phyloP scores from a whole-genome alignment of 2,329 filamentous ascomycete genomes.

The Penicillium palitans region DNA sequence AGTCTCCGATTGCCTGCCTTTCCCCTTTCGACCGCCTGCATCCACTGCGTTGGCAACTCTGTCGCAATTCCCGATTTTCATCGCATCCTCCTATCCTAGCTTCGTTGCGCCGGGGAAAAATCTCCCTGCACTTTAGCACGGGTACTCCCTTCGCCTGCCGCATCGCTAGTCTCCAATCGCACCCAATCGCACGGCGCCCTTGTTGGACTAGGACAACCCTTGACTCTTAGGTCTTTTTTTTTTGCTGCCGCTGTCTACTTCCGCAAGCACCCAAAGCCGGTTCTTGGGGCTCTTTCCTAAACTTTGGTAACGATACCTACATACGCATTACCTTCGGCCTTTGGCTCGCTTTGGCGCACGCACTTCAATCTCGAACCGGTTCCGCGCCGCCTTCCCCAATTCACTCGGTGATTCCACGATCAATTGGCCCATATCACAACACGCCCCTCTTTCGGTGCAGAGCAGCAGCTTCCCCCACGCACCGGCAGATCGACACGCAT shows the following conservation, averaged over 20 bases:
- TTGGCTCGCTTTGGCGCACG: slow-evolving; percentile 27
- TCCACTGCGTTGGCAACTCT: slow-evolving; percentile 37
- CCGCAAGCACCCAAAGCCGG: slow-evolving; percentile 19
- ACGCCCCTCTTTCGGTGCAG: slow-evolving; percentile 28
- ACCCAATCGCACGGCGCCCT: slow-evolving; percentile 19
- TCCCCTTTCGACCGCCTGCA: slow-evolving; percentile 41
- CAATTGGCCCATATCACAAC: slow-evolving; percentile 35
- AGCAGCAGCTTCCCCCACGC: slow-evolving; percentile 38
- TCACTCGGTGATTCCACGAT: slow-evolving; percentile 22
- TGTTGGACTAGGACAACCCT: slow-evolving; percentile 14
- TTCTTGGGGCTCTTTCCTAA: slow-evolving; percentile 26
- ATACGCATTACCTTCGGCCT: slow-evolving; percentile 29
- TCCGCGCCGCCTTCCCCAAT: slow-evolving; percentile 17
- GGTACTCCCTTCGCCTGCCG: slow-evolving; percentile 28
- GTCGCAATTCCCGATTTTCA: slow-evolving; percentile 33
- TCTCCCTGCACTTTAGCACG: slow-evolving; percentile 21
- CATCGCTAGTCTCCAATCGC: slow-evolving; percentile 19
- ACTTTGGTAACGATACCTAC: slow-evolving; percentile 19
- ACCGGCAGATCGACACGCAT: slow-evolving; percentile 33
- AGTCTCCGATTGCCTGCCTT: slow-evolving; percentile 34
- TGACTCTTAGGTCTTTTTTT: slow-evolving; percentile 11
- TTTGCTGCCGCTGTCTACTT: slow-evolving; percentile 13
- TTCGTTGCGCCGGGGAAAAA: slow-evolving; percentile 22
- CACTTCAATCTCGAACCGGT: slow-evolving; percentile 17
- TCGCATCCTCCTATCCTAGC: slow-evolving; percentile 24